Conservation (phyloP, 768 basidiomycete species). For the Saitozyma podzolica region DNA sequence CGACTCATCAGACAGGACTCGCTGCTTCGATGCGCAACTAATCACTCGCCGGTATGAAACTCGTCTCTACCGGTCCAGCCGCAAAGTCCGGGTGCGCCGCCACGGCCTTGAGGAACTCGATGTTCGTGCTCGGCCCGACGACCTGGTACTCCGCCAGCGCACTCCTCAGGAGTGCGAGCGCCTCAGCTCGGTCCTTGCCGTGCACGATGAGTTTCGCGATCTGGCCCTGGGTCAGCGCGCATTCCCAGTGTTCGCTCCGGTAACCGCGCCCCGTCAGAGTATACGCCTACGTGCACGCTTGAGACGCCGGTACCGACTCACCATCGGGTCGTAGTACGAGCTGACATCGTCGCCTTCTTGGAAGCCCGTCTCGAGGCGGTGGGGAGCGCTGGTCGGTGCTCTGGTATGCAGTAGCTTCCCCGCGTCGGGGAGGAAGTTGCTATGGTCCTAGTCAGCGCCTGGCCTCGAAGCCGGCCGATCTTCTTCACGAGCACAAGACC, state of each 20-base stretch:
- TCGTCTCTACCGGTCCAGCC: slow-evolving; percentile 79
- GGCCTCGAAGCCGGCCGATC: not conserved
- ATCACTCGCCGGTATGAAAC: slow-evolving; percentile 74
- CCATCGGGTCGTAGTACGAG: slow-evolving; percentile 50
- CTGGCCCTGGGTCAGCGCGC: slow-evolving; percentile 11
- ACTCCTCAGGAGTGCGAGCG: slow-evolving; percentile 72
- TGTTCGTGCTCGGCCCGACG: slow-evolving; percentile 86
- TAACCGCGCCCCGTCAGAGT: not conserved
- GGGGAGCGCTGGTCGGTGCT: slow-evolving; percentile 71
- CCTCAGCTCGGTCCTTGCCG: slow-evolving; percentile 78
- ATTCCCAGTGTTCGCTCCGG: not conserved
- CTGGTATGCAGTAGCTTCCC: slow-evolving; percentile 77
- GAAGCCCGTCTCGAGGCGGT: slow-evolving; percentile 91
- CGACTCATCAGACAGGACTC: not conserved
- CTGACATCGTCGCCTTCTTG: slow-evolving; percentile 56
- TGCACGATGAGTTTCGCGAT: slow-evolving; percentile 69
- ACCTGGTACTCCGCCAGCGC: slow-evolving; percentile 86
- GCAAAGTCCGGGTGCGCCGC: slow-evolving; percentile 77
- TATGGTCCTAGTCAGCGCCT: slow-evolving; percentile 9
- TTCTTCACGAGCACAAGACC: too few relatives aligned
- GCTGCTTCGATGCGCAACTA: not conserved
- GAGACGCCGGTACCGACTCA: slow-evolving; percentile 9
- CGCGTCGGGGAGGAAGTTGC: slow-evolving; percentile 85
- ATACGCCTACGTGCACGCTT: too few relatives aligned
- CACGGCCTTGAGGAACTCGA: slow-evolving; percentile 78